Percentiles rank a stretch among this genome's conserved stretches.
Evolutionary conservation across 2,329 filamentous ascomycete species (phyloP).

Genomic region (Aspergillus pseudoterreus): DNA sequence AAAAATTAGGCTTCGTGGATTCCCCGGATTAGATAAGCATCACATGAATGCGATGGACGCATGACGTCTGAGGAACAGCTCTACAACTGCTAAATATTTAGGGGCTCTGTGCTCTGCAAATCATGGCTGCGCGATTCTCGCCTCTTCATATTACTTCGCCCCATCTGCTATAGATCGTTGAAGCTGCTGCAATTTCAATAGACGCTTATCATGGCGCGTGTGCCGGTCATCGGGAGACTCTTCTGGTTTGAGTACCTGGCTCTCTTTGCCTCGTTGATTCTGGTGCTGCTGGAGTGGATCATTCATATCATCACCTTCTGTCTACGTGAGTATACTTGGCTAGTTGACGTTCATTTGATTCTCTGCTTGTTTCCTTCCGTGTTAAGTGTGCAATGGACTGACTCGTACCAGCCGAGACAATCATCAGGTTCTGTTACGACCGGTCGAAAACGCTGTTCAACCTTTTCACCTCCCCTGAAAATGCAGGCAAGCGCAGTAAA

Average conservation of each 20-base stretch:
- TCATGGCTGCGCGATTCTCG: not conserved
- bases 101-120: not conserved
- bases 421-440: conserved; percentile 79
- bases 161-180: not conserved
- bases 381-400: conserved; percentile 11
- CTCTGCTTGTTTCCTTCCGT: not conserved
- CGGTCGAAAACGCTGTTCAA: conserved; percentile 82
- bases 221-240: conserved; percentile 62
- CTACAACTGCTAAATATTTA: not conserved
- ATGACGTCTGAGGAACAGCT: conserved; percentile 10
- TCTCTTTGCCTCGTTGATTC: conserved; percentile 74
- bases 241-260: conserved; percentile 77
- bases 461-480: conserved; percentile 65
- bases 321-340: conserved; percentile 59
- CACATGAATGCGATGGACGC: conserved; percentile 17
- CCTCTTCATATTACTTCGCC: not conserved
- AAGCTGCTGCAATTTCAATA: not conserved
- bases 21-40: conserved; percentile 34
- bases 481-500: conserved; percentile 63
- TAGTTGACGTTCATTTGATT: not conserved
- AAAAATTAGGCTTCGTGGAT: conserved; percentile 10
- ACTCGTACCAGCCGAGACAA: conserved; percentile 60
- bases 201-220: conserved; percentile 49
- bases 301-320: conserved; percentile 84
- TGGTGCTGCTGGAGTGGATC: conserved; percentile 77